These are phyloP conservation scores for Cyclaneusma minus DNA, from an alignment of 2,329 filamentous ascomycete genomes.

Conservation along the genomic window DNA sequence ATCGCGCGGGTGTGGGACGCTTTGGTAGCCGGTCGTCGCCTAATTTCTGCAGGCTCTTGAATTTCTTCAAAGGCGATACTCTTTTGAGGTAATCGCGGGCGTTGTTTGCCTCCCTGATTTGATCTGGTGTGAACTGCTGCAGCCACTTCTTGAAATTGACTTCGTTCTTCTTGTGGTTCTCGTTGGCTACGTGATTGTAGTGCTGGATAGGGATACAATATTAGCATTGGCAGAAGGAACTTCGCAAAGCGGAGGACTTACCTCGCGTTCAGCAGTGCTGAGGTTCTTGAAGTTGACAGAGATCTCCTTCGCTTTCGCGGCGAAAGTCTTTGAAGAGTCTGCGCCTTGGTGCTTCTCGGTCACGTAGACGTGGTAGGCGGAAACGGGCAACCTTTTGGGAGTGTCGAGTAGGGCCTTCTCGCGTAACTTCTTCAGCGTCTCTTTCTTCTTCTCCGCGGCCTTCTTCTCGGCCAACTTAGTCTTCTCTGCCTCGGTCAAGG, in stretches of 20 bases:
- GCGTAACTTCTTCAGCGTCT: conserved; percentile 20
- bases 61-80: conserved; percentile 9
- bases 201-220: conserved; percentile 22
- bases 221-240: conserved; percentile 6
- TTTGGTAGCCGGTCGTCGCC: conserved; percentile 37
- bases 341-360: conserved; percentile 5
- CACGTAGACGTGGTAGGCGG: conserved; percentile 12
- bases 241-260: conserved; percentile 12
- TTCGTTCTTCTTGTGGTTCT: conserved; percentile 26
- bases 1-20: conserved; percentile 21
- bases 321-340: conserved; percentile 10
- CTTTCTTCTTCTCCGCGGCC: conserved; percentile 11
- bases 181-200: conserved; percentile 32
- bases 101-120: conserved; percentile 42
- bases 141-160: conserved; percentile 37
- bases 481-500: conserved; percentile 12
- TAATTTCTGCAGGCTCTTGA: conserved; percentile 8
- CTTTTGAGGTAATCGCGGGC: conserved; percentile 26
- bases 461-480: too few relatives aligned
- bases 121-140: conserved; percentile 31
- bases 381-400: conserved; percentile 21
- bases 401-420: conserved; percentile 13
- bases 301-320: conserved; percentile 5
- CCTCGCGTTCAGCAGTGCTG: conserved; percentile 19
- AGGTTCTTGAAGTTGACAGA: conserved; percentile 19